Evolutionary conservation across 768 basidiomycete genomes (phyloP).

Genomic region (Jaapia argillacea): DNA sequence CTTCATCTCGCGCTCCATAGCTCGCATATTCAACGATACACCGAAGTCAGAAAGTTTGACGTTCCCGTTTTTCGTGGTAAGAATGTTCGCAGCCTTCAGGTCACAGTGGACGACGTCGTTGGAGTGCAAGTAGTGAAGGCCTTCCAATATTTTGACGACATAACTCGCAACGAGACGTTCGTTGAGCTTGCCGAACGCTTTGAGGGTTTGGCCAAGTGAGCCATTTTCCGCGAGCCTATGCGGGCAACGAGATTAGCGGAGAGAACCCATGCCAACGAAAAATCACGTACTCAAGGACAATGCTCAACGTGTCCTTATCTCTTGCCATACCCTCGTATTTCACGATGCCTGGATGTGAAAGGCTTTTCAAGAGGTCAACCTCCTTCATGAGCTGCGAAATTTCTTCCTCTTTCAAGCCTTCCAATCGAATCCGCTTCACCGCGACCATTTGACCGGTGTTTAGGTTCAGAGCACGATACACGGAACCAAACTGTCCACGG

Average conservation of each 20-base stretch:
- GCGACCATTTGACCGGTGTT: conserved; percentile 97
- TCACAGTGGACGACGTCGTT: conserved; percentile 95
- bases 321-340: conserved; percentile 95
- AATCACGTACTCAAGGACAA: conserved; percentile 80
- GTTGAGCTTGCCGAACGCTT: conserved; percentile 89
- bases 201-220: conserved; percentile 86
- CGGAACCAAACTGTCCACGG: conserved; percentile 92
- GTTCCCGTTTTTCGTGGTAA: conserved; percentile 97
- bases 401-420: conserved; percentile 86
- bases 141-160: conserved; percentile 94
- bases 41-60: conserved; percentile 97
- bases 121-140: conserved; percentile 84
- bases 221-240: conserved; percentile 92
- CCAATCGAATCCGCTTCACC: conserved; percentile 90
- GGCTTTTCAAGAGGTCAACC: conserved; percentile 83
- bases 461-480: conserved; percentile 90
- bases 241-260: conserved; percentile 11
- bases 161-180: conserved; percentile 88
- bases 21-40: conserved; percentile 90
- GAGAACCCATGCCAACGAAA: conserved; percentile 5
- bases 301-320: conserved; percentile 82
- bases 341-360: conserved; percentile 92
- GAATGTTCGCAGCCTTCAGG: conserved; percentile 95
- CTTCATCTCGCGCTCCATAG: conserved; percentile 77
- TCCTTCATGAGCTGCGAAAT: conserved; percentile 88